Evolutionary conservation across 495 filamentous ascomycete species (phyloP), one percentile per base, ranked within the genome.

Genomic region (Hyaloscypha variabilis): DNA sequence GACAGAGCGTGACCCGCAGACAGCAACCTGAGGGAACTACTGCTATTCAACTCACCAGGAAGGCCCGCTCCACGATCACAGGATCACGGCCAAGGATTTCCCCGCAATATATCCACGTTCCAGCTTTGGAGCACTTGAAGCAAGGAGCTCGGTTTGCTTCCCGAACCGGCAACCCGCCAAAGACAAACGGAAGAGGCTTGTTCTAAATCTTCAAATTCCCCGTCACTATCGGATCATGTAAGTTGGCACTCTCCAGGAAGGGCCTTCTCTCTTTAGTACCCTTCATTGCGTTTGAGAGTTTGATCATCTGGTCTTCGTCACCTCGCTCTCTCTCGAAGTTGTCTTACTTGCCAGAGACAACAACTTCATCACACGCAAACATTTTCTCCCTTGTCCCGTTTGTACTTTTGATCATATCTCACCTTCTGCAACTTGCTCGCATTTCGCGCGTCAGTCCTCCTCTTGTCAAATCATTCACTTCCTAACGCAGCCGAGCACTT

Each of bases 131-230:
- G 13, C 39, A 46, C 14, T 46, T 19, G 39, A 46, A 19, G 39
- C 39, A 46, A 46, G 39, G 10, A 17, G 39, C 8, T 17, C 39
- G 1, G 51, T 54, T 54, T 54, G 51, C 21, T 54, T 36, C 39
- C 39, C 11, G 10, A 11, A 8, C 4, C 6, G 17, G 17, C 39
- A 46, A 2, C 4, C 39, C 1, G 39, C 19, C 39, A 54, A 53
- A 54, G 51, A 54, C 51, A 54, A 54, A 54, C 51, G 51, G 51
- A 54, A 8, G 19, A 54, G n/a, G 25, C 51, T 54, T 6, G 21
- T 28, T 25, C 21, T 25, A 13, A 23, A 24, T 23, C 51, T 25
- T 54, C 25, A 54, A 54, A 25, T 23, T 54, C 21, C 51, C 25
- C 26, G 11, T 11, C 23, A 26, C 8, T 6, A 54, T 10, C 21